Percentiles rank a stretch among this genome's conserved stretches.
Conservation (phyloP, 345 rosid genomes). For the Euphorbia lathyris region DNA sequence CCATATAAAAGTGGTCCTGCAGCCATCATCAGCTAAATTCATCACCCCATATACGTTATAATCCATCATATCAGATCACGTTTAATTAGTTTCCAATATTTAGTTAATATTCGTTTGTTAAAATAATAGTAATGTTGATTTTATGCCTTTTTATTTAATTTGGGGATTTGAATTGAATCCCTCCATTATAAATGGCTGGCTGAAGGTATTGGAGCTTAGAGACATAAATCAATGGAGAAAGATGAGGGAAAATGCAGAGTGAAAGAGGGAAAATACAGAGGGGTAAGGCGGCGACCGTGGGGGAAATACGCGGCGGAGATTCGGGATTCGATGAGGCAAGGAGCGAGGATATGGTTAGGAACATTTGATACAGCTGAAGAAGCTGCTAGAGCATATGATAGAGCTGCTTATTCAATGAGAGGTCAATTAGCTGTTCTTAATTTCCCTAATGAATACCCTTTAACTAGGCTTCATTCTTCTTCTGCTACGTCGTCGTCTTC, state of each 20-base stretch:
- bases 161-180: conserved; percentile 12
- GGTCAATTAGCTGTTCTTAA: conserved; percentile 68
- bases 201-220: too few relatives aligned
- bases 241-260: not conserved
- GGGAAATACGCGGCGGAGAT: conserved; percentile 90
- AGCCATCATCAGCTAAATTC: not conserved
- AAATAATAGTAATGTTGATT: not conserved
- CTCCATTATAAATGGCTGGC: not conserved
- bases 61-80: not conserved
- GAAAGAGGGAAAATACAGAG: conserved; percentile 38
- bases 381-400: conserved; percentile 82
- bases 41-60: not conserved
- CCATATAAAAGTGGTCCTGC: conserved; percentile 2
- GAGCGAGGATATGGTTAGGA: conserved; percentile 82
- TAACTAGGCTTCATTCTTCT: conserved; percentile 12
- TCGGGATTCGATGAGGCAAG: conserved; percentile 63
- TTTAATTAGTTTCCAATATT: not conserved
- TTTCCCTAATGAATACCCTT: conserved; percentile 60
- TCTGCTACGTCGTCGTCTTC: conserved; percentile 24
- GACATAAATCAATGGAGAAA: conserved; percentile 16
- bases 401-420: conserved; percentile 66
- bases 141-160: not conserved
- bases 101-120: not conserved
- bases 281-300: conserved; percentile 76
- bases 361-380: conserved; percentile 72